Percentiles rank a stretch among this genome's conserved stretches.
phyloP scores from a whole-genome alignment of 1,139 yeast species.

The Candida pseudoviswanathii region DNA sequence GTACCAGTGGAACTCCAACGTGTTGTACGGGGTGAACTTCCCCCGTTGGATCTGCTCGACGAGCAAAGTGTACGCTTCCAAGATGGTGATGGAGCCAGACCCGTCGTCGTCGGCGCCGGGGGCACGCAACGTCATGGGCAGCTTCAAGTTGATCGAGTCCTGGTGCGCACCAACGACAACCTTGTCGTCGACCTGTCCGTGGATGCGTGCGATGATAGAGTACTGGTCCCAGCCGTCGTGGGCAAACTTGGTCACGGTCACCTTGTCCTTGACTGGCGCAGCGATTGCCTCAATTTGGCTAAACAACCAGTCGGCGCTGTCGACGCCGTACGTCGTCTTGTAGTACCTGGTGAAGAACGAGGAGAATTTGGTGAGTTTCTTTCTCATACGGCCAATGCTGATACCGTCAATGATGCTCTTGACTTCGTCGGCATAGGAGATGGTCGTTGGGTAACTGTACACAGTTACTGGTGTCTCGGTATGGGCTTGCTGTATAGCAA shows the following conservation, averaged over 20 bases:
- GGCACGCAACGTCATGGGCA: slow-evolving; percentile 70
- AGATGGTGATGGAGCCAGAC: slow-evolving; percentile 77
- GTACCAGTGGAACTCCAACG: slow-evolving; percentile 90
- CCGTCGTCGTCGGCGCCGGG: slow-evolving; percentile 99
- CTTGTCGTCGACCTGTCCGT: slow-evolving; percentile 36
- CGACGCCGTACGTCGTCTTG: slow-evolving; percentile 67
- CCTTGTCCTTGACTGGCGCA: slow-evolving; percentile 37
- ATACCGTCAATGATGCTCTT: slow-evolving; percentile 40
- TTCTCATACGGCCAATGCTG: slow-evolving; percentile 49
- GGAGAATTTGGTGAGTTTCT: slow-evolving; percentile 61
- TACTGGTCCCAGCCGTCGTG: slow-evolving; percentile 49
- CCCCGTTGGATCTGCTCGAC: slow-evolving; percentile 39
- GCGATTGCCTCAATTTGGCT: slow-evolving; percentile 47
- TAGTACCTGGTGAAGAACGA: slow-evolving; percentile 79
- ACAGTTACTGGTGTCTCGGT: slow-evolving; percentile 25
- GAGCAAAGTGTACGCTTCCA: slow-evolving; percentile 73
- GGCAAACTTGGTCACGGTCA: slow-evolving; percentile 28
- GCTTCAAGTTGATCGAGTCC: slow-evolving; percentile 75
- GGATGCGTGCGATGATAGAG: slow-evolving; percentile 42
- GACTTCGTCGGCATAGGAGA: slow-evolving; percentile 42
- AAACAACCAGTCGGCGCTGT: slow-evolving; percentile 74
- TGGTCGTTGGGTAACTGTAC: slow-evolving; percentile 57
- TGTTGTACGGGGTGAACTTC: slow-evolving; percentile 58
- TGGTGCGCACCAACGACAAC: slow-evolving; percentile 89
- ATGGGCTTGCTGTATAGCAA: slow-evolving; percentile 21